Evolutionary conservation across 495 filamentous ascomycete species (phyloP).

Genomic region (Penicillium longicatenatum): DNA sequence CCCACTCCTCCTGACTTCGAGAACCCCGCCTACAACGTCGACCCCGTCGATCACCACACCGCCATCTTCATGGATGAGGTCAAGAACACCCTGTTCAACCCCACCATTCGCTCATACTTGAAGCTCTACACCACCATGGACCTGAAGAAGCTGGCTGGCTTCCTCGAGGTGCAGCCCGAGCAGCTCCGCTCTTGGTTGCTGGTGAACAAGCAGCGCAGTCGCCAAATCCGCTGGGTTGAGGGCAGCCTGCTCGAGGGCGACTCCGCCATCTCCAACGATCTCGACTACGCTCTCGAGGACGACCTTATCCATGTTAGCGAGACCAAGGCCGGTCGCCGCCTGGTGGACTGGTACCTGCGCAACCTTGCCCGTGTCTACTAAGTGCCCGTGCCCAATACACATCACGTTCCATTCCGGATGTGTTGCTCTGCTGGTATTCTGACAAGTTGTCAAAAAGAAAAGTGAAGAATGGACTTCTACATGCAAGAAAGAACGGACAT

Average conservation of each 20-base stretch:
- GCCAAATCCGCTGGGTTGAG: constrained; percentile 94
- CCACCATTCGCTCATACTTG: constrained; percentile 95
- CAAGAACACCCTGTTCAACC: constrained; percentile 92
- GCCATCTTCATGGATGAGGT: constrained; percentile 99
- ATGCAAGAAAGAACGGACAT: constrained; percentile 34
- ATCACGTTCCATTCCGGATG: constrained; percentile 8
- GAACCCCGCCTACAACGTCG: constrained; percentile 87
- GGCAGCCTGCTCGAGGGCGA: constrained; percentile 89
- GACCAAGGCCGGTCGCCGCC: constrained; percentile 92
- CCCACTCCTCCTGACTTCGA: constrained; percentile 97
- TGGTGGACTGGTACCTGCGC: constrained; percentile 98
- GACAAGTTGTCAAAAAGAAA: constrained; percentile 23
- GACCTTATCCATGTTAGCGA: constrained; percentile 98
- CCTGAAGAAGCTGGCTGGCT: constrained; percentile 94
- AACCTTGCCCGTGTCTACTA: constrained; percentile 94
- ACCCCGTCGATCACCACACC: constrained; percentile 96
- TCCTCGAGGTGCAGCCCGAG: constrained; percentile 93
- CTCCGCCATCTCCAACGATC: constrained; percentile 82
- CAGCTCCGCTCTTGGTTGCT: constrained; percentile 86
- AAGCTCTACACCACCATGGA: constrained; percentile 99
- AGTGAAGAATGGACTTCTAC: constrained; percentile 28
- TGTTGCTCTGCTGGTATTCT: constrained; percentile 14
- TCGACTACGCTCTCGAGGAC: constrained; percentile 96
- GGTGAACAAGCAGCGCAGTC: constrained; percentile 96
- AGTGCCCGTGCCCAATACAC: constrained; percentile 3